These are phyloP conservation scores for Linnemannia hyalina DNA, from an alignment of 192 early-diverging fungal species.

Conservation along the genomic window DNA sequence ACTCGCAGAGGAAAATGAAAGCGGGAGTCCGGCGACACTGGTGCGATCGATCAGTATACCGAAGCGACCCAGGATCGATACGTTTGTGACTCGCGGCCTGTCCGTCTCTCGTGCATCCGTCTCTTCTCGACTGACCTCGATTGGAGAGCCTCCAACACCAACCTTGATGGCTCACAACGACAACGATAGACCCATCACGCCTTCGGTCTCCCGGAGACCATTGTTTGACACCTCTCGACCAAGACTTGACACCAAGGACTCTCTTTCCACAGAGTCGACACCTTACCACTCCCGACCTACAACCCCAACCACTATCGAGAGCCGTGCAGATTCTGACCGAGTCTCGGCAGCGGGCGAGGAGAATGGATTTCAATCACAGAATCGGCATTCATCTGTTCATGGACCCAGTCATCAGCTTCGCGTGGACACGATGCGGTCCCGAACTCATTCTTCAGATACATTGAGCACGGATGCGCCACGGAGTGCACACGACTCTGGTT, in stretches of 20 bases:
- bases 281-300: conserved; percentile 38
- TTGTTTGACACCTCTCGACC: conserved; percentile 37
- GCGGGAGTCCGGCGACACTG: conserved; percentile 49
- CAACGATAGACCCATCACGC: conserved; percentile 16
- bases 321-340: conserved; percentile 40
- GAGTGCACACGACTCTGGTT: conserved; percentile 27
- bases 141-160: conserved; percentile 42
- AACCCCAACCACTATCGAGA: conserved; percentile 49
- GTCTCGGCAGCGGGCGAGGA: conserved; percentile 26
- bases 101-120: conserved; percentile 24
- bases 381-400: neutral
- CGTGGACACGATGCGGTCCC: conserved; percentile 32
- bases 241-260: conserved; percentile 42
- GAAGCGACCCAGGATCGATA: conserved; percentile 46
- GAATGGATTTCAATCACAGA: conserved; percentile 13
- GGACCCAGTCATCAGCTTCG: conserved; percentile 21
- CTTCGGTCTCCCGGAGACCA: conserved; percentile 22
- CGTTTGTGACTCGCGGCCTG: conserved; percentile 25
- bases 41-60: conserved; percentile 56
- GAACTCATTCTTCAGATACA: conserved; percentile 39
- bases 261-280: conserved; percentile 42
- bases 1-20: conserved; percentile 44
- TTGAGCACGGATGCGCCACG: conserved; percentile 16
- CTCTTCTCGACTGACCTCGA: conserved; percentile 37
- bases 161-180: conserved; percentile 20